Percentiles rank a stretch among this genome's conserved stretches.
These are phyloP conservation scores for Penicillium lividum DNA, from an alignment of 495 filamentous ascomycete genomes.

Conservation along the genomic window DNA sequence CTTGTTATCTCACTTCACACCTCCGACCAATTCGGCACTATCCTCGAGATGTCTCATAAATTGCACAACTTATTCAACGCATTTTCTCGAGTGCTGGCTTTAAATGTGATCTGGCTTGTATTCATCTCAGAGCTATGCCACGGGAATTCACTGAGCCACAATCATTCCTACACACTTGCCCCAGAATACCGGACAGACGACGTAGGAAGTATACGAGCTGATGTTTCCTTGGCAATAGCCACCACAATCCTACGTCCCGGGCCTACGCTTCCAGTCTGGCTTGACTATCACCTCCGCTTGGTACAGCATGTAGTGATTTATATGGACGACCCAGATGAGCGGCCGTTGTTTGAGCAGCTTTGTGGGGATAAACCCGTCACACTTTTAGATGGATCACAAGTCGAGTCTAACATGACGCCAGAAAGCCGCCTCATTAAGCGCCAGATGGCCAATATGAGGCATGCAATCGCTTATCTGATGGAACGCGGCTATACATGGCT, in stretches of 20 bases:
- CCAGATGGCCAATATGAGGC: slow-evolving; percentile 8
- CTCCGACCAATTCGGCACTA: background rate
- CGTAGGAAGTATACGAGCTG: background rate
- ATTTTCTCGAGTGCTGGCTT: background rate
- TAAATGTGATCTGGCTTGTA: background rate
- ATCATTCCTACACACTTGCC: background rate
- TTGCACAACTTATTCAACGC: background rate
- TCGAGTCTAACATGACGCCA: slow-evolving; percentile 6
- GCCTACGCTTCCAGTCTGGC: slow-evolving; percentile 5
- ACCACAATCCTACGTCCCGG: slow-evolving; percentile 4
- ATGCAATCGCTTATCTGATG: slow-evolving; percentile 9
- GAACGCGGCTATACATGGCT: slow-evolving; percentile 6
- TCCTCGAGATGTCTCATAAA: background rate
- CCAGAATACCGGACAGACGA: background rate
- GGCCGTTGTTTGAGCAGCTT: slow-evolving; percentile 1
- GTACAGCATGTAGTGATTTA: slow-evolving; percentile 8
- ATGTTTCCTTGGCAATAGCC: slow-evolving; percentile 5
- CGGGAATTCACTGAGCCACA: background rate
- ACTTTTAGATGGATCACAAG: slow-evolving; percentile 3
- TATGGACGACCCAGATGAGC: slow-evolving; percentile 11
- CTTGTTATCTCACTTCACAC: background rate
- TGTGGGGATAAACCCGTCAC: slow-evolving; percentile 1
- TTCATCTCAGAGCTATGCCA: background rate
- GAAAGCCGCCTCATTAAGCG: slow-evolving; percentile 9
- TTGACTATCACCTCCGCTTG: slow-evolving; percentile 8